Conservation (phyloP, 225 moss, liverwort and hornwort genomes). For the Thuidium tamariscinum region DNA sequence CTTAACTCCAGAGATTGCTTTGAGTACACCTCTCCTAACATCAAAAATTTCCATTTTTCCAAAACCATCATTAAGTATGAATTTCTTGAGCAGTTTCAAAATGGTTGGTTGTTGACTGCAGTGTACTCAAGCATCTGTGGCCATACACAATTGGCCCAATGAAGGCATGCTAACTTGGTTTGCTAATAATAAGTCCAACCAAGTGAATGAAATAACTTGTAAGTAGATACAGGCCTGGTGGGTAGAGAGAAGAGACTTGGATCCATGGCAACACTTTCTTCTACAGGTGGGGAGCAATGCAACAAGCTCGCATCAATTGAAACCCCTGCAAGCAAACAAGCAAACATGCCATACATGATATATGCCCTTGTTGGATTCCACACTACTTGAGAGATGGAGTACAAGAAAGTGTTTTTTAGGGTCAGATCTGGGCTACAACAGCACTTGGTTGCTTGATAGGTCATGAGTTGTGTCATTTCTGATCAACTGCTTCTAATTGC, state of each 20-base stretch:
- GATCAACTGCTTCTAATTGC: not conserved
- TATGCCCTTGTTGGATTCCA: not conserved
- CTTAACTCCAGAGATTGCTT: not conserved
- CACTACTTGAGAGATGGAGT: too few species aligned
- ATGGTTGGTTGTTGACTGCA: not conserved
- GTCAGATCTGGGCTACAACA: not conserved
- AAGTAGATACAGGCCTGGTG: too few species aligned
- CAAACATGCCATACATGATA: too few species aligned
- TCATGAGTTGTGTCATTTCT: not conserved
- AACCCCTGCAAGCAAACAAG: too few species aligned
- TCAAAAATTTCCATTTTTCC: too few species aligned
- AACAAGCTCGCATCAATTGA: too few species aligned
- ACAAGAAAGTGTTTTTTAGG: not conserved
- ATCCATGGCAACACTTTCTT: too few species aligned
- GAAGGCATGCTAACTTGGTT: not conserved
- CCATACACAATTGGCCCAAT: not conserved
- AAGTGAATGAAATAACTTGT: not conserved
- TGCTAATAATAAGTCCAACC: not conserved
- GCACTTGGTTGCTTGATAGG: not conserved
- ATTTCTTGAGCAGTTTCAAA: not conserved
- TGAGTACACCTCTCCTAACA: not conserved
- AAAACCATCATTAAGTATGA: not conserved
- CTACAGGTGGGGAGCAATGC: too few species aligned
- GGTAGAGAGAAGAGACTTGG: too few species aligned
- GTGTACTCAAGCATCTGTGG: not conserved